phyloP scores from a whole-genome alignment of 768 basidiomycete genomes.

The Mycena crocata region DNA sequence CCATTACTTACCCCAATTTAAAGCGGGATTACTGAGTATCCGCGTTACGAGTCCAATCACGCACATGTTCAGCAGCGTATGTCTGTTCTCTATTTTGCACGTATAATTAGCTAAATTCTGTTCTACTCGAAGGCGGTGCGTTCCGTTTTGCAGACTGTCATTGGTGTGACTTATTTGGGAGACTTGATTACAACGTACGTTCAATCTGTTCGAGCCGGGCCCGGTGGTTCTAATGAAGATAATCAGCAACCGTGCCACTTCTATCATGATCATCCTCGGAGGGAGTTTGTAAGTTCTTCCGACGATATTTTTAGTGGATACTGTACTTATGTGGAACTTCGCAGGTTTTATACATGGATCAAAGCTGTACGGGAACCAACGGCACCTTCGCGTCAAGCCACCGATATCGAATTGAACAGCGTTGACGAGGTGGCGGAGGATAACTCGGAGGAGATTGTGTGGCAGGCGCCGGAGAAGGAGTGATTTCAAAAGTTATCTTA shows the following conservation, averaged over 20 bases:
- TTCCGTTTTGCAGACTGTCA: slow-evolving; percentile 85
- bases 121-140: slow-evolving; percentile 69
- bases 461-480: slow-evolving; percentile 38
- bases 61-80: slow-evolving; percentile 85
- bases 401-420: slow-evolving; percentile 54
- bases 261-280: slow-evolving; percentile 74
- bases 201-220: background rate
- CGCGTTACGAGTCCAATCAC: slow-evolving; percentile 86
- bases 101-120: slow-evolving; percentile 24
- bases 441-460: slow-evolving; percentile 34
- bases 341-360: slow-evolving; percentile 65
- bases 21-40: slow-evolving; percentile 78
- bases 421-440: slow-evolving; percentile 37
- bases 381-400: slow-evolving; percentile 41
- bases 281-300: slow-evolving; percentile 70
- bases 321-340: background rate
- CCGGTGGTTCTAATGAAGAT: slow-evolving; percentile 20
- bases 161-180: slow-evolving; percentile 81
- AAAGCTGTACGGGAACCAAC: slow-evolving; percentile 50
- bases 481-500: no score
- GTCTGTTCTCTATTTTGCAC: slow-evolving; percentile 41
- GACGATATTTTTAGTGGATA: background rate
- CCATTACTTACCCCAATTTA: background rate
- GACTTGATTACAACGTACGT: slow-evolving; percentile 81
- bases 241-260: slow-evolving; percentile 68